Percentiles rank a stretch among this genome's conserved stretches.
These are phyloP conservation scores for Mycena belliarum DNA, from an alignment of 768 basidiomycete species.

Conservation along the genomic window DNA sequence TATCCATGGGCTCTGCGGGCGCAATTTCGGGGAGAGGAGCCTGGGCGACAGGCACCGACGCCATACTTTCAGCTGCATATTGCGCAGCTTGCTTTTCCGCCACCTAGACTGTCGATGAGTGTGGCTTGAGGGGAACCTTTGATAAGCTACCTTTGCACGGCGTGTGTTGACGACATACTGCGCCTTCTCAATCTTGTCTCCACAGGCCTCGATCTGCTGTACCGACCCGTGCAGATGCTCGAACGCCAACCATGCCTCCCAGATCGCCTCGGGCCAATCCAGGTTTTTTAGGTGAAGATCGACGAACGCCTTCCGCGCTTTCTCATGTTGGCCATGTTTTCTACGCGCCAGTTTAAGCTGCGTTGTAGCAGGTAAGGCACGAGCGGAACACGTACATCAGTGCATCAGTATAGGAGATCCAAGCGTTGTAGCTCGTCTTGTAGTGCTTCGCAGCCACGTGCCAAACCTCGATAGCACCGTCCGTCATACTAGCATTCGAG, in stretches of 20 bases:
- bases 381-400: constrained; percentile 55
- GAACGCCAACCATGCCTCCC: constrained; percentile 89
- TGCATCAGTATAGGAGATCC: constrained; percentile 73
- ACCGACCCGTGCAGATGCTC: constrained; percentile 82
- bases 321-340: constrained; percentile 52
- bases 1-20: constrained; percentile 27
- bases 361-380: constrained; percentile 2
- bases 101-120: constrained; percentile 41
- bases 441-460: constrained; percentile 63
- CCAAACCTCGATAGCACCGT: constrained; percentile 64
- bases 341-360: constrained; percentile 31
- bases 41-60: constrained; percentile 33
- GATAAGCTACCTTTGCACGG: constrained; percentile 57
- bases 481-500: constrained; percentile 46
- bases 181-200: constrained; percentile 67
- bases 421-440: constrained; percentile 72
- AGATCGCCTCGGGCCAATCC: constrained; percentile 95
- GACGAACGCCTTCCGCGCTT: constrained; percentile 67
- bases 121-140: not conserved
- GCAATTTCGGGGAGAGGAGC: constrained; percentile 22
- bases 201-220: constrained; percentile 59
- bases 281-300: constrained; percentile 70
- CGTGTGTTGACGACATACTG: constrained; percentile 60
- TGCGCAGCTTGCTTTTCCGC: constrained; percentile 52
- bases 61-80: constrained; percentile 51